Base-by-base conservation (phyloP, 805 yeast genomes). In the Myxozyma monticola region DNA sequence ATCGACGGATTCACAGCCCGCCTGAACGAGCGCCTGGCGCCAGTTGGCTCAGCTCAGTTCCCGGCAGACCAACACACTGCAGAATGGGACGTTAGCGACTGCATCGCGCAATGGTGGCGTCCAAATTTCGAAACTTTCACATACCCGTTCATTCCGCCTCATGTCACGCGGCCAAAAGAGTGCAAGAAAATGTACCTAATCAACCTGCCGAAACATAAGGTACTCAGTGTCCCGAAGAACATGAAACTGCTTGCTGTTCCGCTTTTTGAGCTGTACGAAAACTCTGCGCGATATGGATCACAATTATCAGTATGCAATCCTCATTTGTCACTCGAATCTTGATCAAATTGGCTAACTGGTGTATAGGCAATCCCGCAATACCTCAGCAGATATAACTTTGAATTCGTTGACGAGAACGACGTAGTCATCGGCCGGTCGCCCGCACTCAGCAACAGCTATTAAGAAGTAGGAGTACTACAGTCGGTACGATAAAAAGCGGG, bases 21-120 rank as follows among this genome's bases (percentile, higher is more conserved):
- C 36, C 43, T 59, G 30, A 48, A 53, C 49, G 62, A 60, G 26
- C 42, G 56, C 14, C 43, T 63, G 21, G 57, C 62, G 17, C 59
- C 65, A 14, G 49, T 40, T 14, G 21, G 49, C 12, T 51, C 48
- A 28, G 28, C 56, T 2, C 54, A 49, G 17, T 43, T 40, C 25
- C 18, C 57, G 2, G 40, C 49, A 8, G 63, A 59, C 31, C 46
- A 46, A n/a, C 54, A 38, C 34, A 55, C 54, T 21, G 45, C 42
- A 6, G 60, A 60, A 28, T 65, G 69, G 69, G 56, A 61, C 22
- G 54, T 65, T 33, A 65, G 67, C 22, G 69, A 65, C 39, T 66
- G 69, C 41, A 37, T 65, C 21, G 62, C 68, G 2, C 68, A 65
- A 39, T 65, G 69, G 69, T 65, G 69, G 69, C 52, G 69, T 33